Evolutionary conservation across 1,284 basidiomycete genomes (phyloP).

Genomic region (Puccinia hordei): DNA sequence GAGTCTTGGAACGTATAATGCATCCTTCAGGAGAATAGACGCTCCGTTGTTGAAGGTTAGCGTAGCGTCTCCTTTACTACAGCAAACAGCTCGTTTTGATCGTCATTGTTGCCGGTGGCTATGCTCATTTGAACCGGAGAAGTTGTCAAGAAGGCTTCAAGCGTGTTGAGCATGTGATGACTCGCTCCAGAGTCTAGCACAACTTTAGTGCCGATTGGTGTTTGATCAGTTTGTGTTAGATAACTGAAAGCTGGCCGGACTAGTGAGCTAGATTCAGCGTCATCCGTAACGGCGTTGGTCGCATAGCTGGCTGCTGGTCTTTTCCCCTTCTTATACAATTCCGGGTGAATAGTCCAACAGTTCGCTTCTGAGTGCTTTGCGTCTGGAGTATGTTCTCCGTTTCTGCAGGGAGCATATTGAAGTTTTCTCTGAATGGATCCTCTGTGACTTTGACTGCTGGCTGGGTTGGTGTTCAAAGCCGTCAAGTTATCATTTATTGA

Average conservation of each 20-base stretch:
- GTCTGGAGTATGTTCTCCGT: neutral
- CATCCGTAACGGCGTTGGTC: too few species aligned
- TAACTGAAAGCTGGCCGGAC: neutral
- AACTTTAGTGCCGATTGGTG: too few species aligned
- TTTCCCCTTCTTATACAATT: neutral
- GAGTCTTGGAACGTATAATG: neutral
- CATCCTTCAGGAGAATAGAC: neutral
- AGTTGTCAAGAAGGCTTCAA: too few species aligned
- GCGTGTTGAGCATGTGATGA: too few species aligned
- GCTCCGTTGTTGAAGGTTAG: neutral
- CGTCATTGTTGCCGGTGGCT: neutral
- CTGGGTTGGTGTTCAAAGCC: too few species aligned
- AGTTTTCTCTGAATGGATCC: neutral
- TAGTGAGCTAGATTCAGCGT: neutral
- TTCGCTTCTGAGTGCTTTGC: neutral
- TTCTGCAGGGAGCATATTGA: neutral
- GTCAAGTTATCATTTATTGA: too few species aligned
- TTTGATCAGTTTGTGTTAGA: neutral
- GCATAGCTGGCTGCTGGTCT: too few species aligned
- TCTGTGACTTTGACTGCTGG: too few species aligned
- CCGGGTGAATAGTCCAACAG: neutral
- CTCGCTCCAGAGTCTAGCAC: neutral
- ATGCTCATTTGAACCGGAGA: neutral
- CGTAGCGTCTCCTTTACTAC: neutral
- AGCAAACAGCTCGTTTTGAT: neutral